Evolutionary conservation across 495 filamentous ascomycete genomes (phyloP), one percentile per base, ranked within the genome.

Genomic region (Aspergillus ostianus): DNA sequence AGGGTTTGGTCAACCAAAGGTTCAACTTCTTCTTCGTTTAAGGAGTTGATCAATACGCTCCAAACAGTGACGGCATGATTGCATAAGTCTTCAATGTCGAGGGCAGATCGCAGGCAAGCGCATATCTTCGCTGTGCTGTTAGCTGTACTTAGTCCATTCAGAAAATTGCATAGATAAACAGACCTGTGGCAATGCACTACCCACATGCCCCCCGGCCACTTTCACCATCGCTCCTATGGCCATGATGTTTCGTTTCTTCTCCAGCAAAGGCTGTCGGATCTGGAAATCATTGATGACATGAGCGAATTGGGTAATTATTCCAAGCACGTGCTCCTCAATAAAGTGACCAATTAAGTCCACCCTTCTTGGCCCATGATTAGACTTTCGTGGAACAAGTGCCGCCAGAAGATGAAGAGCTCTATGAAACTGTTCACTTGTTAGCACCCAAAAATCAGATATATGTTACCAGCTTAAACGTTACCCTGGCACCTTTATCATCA

Each of bases 151-250:
- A 19, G 19, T 2, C 45, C 6, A 23, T 13, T 18, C 4, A 47
- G n/a, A 53, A 6, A 51, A 19, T 8, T 57, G 19, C n/a, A 12
- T 17, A 10, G 29, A 30, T 26, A 2, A 47, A 64, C 65, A 62
- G 74, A 92, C 91, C 80, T 97, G 94, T 51, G 95, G 91, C 44
- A 96, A 78, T 30, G 91, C 93, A 69, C 87, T 86, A 60, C 82
- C 87, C 15, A 90, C 82, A 73, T 89, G 84, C 13, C 76, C 80
- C 55, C 83, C 85, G 19, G 87, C 87, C 47, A 93, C 74, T 60
- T 79, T 84, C 50, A 97, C 86, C 88, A 98, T 90, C 67, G 92
- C 92, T 62, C 90, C 87, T 67, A 99, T 89, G 1, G 89, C 94
- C 57, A 83, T 83, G 2, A 98, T 77, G 57, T 87, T 90, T 51